Percentiles rank a stretch among this genome's conserved stretches.
phyloP scores from a whole-genome alignment of 208 protist species.

The Tritrichomonas foetus region DNA sequence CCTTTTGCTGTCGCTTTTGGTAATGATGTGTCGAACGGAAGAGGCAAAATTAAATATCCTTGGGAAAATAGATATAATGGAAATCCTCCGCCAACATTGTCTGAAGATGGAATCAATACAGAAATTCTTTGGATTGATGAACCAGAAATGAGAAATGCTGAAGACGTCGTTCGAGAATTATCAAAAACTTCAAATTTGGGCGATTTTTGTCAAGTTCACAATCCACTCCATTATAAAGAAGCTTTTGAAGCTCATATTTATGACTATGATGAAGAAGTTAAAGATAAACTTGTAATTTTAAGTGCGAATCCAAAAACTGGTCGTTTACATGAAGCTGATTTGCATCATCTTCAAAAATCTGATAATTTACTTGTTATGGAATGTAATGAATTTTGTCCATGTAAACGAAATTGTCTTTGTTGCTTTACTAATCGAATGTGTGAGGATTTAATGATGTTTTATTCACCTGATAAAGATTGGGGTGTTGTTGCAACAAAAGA shows the following conservation, averaged over 20 bases:
- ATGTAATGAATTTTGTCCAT: not conserved
- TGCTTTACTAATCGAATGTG: not conserved
- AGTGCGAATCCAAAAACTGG: not conserved
- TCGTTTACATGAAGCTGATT: not conserved
- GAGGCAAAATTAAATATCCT: not conserved
- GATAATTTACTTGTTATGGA: not conserved
- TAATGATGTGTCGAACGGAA: not conserved
- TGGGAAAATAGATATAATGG: not conserved
- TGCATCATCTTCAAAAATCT: not conserved
- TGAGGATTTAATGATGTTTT: not conserved
- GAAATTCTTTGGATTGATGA: not conserved
- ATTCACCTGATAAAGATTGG: not conserved
- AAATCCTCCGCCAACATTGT: not conserved
- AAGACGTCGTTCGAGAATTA: not conserved
- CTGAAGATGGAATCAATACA: not conserved
- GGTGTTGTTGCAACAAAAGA: not conserved
- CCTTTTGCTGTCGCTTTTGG: not conserved
- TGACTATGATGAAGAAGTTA: not conserved
- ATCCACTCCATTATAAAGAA: no score
- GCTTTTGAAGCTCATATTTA: no score
- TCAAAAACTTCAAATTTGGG: no score
- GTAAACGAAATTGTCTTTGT: not conserved
- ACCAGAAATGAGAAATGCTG: not conserved
- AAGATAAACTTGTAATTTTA: not conserved
- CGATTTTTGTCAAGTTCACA: no score